Conservation (phyloP, 2,329 filamentous ascomycete genomes). For the Neocatenulostroma microsporum region DNA sequence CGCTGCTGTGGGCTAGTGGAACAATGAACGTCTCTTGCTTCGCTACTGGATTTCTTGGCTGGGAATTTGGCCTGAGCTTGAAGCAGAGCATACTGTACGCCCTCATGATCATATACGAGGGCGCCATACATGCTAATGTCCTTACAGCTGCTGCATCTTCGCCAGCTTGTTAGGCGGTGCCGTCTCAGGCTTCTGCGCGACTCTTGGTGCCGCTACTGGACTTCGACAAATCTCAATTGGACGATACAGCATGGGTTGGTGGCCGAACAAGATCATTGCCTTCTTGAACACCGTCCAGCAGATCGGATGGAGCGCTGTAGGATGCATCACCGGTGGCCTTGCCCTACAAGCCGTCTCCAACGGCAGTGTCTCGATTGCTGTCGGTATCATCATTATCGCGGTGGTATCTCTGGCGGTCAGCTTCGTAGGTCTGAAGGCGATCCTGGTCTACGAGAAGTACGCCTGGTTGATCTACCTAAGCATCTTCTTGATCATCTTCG, state of each 20-base stretch:
- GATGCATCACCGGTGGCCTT: constrained; percentile 37
- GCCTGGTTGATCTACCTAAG: constrained; percentile 42
- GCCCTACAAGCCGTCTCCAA: constrained; percentile 36
- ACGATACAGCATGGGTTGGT: constrained; percentile 45
- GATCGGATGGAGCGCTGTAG: constrained; percentile 36
- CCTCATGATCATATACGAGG: constrained; percentile 12
- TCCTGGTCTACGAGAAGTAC: constrained; percentile 43
- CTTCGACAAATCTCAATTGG: constrained; percentile 39
- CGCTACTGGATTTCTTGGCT: constrained; percentile 39
- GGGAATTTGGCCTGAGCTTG: constrained; percentile 42
- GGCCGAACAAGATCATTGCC: constrained; percentile 42
- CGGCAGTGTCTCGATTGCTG: constrained; percentile 36
- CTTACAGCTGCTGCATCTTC: constrained; percentile 20
- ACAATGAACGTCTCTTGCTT: constrained; percentile 32
- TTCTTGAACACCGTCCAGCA: constrained; percentile 42
- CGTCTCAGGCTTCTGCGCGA: constrained; percentile 28
- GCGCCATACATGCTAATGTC: not conserved
- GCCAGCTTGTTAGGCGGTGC: constrained; percentile 27
- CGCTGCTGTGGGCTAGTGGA: constrained; percentile 28
- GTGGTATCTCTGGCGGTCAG: constrained; percentile 32
- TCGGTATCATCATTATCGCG: constrained; percentile 39
- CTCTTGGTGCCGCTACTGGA: constrained; percentile 28
- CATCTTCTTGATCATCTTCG: constrained; percentile 42
- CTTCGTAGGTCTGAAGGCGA: constrained; percentile 36
- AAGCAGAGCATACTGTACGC: constrained; percentile 31